Evolutionary conservation across 2,329 filamentous ascomycete species (phyloP).

Genomic region (Monilinia polystroma): DNA sequence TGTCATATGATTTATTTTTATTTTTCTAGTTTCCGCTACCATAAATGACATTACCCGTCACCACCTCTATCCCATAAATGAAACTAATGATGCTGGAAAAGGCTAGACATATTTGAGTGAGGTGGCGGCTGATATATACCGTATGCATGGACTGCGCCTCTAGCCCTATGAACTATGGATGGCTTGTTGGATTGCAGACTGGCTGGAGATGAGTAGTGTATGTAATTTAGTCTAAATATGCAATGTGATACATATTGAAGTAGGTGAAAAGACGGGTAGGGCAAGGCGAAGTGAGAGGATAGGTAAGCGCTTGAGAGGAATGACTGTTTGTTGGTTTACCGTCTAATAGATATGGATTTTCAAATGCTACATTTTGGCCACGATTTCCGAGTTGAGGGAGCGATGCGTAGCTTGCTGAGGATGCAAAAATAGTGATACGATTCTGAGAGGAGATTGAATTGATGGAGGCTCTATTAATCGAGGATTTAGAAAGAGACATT

Average conservation of each 20-base stretch:
- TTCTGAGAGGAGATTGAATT: neutral
- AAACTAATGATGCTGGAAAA: neutral
- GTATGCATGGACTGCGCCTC: slow-evolving; percentile 1
- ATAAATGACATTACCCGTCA: neutral
- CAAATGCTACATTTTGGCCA: neutral
- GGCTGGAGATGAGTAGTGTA: neutral
- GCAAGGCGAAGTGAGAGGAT: neutral
- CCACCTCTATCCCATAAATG: neutral
- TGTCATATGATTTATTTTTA: neutral
- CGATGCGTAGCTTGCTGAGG: neutral
- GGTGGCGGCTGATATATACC: neutral
- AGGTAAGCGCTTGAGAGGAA: neutral
- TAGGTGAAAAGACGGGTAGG: neutral
- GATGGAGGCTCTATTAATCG: neutral
- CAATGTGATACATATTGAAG: neutral
- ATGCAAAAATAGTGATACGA: neutral
- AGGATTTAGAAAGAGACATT: neutral
- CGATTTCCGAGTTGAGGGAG: too few relatives aligned
- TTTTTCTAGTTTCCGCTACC: neutral
- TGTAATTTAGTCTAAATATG: neutral
- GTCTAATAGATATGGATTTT: neutral
- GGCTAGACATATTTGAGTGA: neutral
- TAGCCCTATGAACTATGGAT: neutral
- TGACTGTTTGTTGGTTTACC: neutral
- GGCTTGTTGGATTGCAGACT: neutral